Evolutionary conservation across 371 early-diverging fungal species (phyloP).

Genomic region (Mucor piriformis): DNA sequence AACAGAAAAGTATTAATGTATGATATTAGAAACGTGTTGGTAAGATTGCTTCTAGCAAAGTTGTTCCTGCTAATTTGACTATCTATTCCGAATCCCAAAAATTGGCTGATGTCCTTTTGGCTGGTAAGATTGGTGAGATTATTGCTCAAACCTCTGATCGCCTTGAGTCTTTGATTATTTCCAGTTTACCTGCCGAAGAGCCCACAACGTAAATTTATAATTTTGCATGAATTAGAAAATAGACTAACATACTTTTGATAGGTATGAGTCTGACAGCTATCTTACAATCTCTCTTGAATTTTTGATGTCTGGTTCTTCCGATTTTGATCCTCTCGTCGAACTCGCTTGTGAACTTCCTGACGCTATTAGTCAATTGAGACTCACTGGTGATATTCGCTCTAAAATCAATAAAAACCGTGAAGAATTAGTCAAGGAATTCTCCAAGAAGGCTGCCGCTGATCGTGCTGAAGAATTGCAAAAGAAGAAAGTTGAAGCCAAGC

Average conservation of each 20-base stretch:
- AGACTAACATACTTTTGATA: neutral
- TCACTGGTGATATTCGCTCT: constrained; percentile 33
- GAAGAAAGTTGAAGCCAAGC: constrained; percentile 67
- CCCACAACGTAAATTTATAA: constrained; percentile 28
- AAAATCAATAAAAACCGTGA: constrained; percentile 52
- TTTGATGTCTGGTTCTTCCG: constrained; percentile 27
- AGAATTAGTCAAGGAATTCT: constrained; percentile 47
- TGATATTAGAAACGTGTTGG: constrained; percentile 14
- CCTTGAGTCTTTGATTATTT: constrained; percentile 43
- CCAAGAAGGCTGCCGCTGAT: constrained; percentile 54
- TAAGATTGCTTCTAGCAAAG: constrained; percentile 27
- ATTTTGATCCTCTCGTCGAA: constrained; percentile 32
- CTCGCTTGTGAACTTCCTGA: constrained; percentile 45
- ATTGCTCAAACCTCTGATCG: constrained; percentile 37
- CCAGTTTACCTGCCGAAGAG: constrained; percentile 55
- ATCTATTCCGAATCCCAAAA: constrained; percentile 50
- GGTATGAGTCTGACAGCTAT: constrained; percentile 15
- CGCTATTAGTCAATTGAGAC: constrained; percentile 22
- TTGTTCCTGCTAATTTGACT: constrained; percentile 25
- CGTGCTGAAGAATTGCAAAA: constrained; percentile 51
- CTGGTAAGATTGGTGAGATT: constrained; percentile 37
- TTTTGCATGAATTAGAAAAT: neutral
- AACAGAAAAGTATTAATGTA: neutral
- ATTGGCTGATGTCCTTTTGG: constrained; percentile 41
- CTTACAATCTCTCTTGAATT: constrained; percentile 24